Base-by-base conservation (phyloP, 2,329 filamentous ascomycete genomes). In the Zalaria obscura region DNA sequence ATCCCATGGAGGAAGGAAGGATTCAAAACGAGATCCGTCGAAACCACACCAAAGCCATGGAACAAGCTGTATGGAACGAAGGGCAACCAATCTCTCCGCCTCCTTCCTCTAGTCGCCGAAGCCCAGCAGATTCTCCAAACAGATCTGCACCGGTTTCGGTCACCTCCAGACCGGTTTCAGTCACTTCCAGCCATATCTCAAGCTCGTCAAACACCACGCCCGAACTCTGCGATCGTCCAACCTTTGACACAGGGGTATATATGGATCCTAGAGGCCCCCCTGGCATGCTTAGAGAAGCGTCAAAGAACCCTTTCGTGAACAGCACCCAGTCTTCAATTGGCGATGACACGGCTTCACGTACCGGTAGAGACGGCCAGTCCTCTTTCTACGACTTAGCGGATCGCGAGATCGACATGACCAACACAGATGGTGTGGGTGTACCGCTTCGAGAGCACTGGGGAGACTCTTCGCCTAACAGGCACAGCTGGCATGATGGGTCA, bases 221-320 rank as follows among this genome's bases (percentile, higher is more conserved):
- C 25, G 36, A 38, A 7, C 6, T 38, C 7, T 6, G 7, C 36
- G 10, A 9, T 26, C 11, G 25, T 25, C n/a, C 36, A 25, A 32
- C n/a, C 29, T 32, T 7, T 32, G 29, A 32, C 7, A 7, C 29
- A 7, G 29, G 29, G 27, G 5, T 34, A 5, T 37, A 27, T 11
- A 28, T 35, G n/a, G 41, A 43, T 26, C 38, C 41, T 25, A 34
- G 18, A 25, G 52, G 49, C 5, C 53, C 52, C 33, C 52, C 54
- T 2, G 47, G 45, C 5, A 46, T 47, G 32, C 40, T 43, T 10
- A 31, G 42, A 5, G 42, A 42, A 11, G 35, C 60, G 27, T 61
- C 58, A 11, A 54, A 53, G 9, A 64, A 54, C 48, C 57, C 61
- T 11, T 61, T 65, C 36, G 57, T 62, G 45, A 67, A 66, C 49